Base-by-base conservation (phyloP, 495 filamentous ascomycete species). In the Penicillium tannophilum region DNA sequence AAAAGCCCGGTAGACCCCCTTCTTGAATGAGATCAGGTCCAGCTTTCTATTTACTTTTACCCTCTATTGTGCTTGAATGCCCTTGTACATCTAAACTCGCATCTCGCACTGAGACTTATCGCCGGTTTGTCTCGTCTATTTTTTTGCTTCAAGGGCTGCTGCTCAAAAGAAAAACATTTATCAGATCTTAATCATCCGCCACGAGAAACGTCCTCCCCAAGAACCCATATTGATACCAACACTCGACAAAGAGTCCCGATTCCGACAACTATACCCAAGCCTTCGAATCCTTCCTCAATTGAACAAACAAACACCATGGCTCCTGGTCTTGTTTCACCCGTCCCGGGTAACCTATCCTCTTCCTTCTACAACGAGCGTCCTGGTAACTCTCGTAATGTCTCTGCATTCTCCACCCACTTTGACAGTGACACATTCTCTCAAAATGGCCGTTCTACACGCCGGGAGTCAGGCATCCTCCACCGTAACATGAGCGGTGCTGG, bases 401-500 rank as follows among this genome's bases (percentile, higher is more conserved):
- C 66, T 16, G 20, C 44, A 14, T 47, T 63, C 48, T 69, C 66
- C 36, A 55, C 55, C 48, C 23, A 60, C 8, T 60, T 68, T 19
- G 69, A 72, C 33, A 63, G 49, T 28, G 69, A 72, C 50, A 68
- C 44, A 31, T 44, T 63, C 36, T 72, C 69, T 1, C 62, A 68
- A 54, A 60, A 62, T 52, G 64, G 61, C 33, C 53, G 59, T 43
- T 64, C 63, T 14, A 41, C 54, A 1, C 63, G 63, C 48, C 60
- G 63, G 7, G 65, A 68, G 20, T 66, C 55, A 26, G 52, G 52
- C 12, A 44, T 61, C 33, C 35, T 66, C 0, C 64, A 20, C 20
- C n/a, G 68, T n/a, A 73, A 68, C 50, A 24, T 60, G 24, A 51
- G 57, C 41, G 56, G 63, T n/a, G 49, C 45, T 8, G 61, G 59